Base-by-base conservation (phyloP, 768 basidiomycete genomes). In the Lactifluus piperatus region DNA sequence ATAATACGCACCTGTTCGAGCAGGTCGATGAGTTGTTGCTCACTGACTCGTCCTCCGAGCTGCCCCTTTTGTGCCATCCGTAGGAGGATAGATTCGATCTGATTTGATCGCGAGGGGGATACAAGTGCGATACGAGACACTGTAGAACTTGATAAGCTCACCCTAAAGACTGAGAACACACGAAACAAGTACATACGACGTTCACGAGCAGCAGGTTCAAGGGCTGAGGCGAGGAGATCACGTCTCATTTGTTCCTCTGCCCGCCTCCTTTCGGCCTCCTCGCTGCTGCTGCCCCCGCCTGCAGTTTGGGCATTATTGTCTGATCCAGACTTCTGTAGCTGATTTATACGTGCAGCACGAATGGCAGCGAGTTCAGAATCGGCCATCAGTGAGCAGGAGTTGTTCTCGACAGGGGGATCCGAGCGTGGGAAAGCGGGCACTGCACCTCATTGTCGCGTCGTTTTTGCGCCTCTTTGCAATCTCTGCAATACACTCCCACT, bases 41-140 rank as follows among this genome's bases (percentile, higher is more conserved):
- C 93, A 29, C 78, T 81, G 41, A 95, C 85, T 29, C 83, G 76
- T 1, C 85, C 86, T 45, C 86, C 79, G 39, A 95, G 70, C 69
- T 93, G 90, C 7, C 92, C 90, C 1, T 81, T 77, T 72, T 91
- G 89, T 8, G 84, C 90, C 88, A 93, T 91, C 41, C 88, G 79
- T 41, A 88, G 64, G 32, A 95, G 75, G 57, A 93, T 82, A 3
- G 73, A 75, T 71, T 94, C 89, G 64, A 95, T 88, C 69, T 91
- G 83, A 62, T 79, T 79, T 18, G 91, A 86, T 68, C 90, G 77
- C 41, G 88, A 83, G 0, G 90, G 85, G 64, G 88, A 88, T 65
- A 94, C 93, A 29, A 95, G 82, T 4, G 85, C 81, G 63, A 95
- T 94, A 50, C 94, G 84, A 10, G 89, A 85, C 56, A 94, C 92